A percentile compares a stretch with the other conserved stretches of the same genome.
phyloP scores from a whole-genome alignment of 1,139 yeast species.

The Wickerhamiella infanticola region DNA sequence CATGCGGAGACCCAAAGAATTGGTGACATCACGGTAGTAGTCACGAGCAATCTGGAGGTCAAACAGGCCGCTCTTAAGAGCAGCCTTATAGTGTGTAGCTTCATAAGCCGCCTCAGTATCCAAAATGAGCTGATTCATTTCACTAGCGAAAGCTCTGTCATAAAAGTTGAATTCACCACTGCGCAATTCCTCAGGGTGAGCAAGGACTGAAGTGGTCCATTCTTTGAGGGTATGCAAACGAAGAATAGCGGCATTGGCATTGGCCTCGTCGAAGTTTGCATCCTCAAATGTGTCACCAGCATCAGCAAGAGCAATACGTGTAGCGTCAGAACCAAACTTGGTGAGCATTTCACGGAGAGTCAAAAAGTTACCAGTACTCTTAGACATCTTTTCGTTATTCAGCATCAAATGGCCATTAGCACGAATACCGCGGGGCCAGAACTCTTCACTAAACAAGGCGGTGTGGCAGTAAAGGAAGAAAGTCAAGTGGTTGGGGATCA shows the following conservation, averaged over 20 bases:
- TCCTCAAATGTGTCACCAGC: slow-evolving; percentile 97
- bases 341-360: slow-evolving; percentile 70
- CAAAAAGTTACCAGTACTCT: slow-evolving; percentile 93
- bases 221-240: slow-evolving; percentile 85
- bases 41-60: slow-evolving; percentile 94
- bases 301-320: slow-evolving; percentile 95
- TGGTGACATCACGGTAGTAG: slow-evolving; percentile 75
- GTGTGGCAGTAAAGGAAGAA: slow-evolving; percentile 88
- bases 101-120: slow-evolving; percentile 56
- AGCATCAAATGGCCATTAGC: slow-evolving; percentile 91
- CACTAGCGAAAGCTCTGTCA: slow-evolving; percentile 84
- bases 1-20: slow-evolving; percentile 43
- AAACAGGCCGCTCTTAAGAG: slow-evolving; percentile 78
- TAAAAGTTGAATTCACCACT: slow-evolving; percentile 51
- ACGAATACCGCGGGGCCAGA: slow-evolving; percentile 92
- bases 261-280: slow-evolving; percentile 93
- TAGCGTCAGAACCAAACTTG: slow-evolving; percentile 95
- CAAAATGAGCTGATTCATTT: slow-evolving; percentile 71
- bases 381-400: slow-evolving; percentile 95
- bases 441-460: slow-evolving; percentile 76
- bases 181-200: slow-evolving; percentile 33
- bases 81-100: slow-evolving; percentile 69
- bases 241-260: slow-evolving; percentile 93
- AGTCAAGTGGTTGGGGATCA: slow-evolving; percentile 92
- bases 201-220: slow-evolving; percentile 74